These are phyloP conservation scores for Metarhizium anisopliae DNA, from an alignment of 2,329 filamentous ascomycete genomes.

Conservation along the genomic window DNA sequence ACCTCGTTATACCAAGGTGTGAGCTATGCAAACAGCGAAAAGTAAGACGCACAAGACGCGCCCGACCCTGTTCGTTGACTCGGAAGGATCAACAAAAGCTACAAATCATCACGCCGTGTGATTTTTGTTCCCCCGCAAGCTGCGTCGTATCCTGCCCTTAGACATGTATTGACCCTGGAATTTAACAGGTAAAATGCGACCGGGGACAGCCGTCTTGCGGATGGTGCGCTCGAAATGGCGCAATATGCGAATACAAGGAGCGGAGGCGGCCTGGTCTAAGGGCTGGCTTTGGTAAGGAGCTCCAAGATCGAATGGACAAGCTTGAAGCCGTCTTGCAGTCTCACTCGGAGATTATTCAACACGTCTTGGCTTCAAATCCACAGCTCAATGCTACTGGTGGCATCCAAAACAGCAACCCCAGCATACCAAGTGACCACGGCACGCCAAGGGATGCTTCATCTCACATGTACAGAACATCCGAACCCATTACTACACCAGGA, in stretches of 20 bases:
- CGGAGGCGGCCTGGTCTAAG: conserved; percentile 58
- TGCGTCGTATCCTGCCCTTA: too few relatives aligned
- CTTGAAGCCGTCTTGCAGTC: conserved; percentile 57
- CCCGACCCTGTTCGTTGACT: neutral
- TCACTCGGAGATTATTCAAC: conserved; percentile 59
- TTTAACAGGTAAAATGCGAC: conserved; percentile 59
- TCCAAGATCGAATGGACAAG: conserved; percentile 63
- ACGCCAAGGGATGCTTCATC: conserved; percentile 39
- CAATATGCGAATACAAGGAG: conserved; percentile 58
- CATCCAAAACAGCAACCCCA: conserved; percentile 40
- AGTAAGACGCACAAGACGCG: conserved; percentile 32
- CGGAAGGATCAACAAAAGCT: neutral
- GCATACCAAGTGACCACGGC: conserved; percentile 45
- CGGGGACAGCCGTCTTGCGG: conserved; percentile 64
- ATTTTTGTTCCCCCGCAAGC: neutral
- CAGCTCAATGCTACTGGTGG: conserved; percentile 27
- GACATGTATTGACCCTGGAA: conserved; percentile 1
- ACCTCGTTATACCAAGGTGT: conserved; percentile 41
- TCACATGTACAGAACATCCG: conserved; percentile 38
- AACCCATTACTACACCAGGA: conserved; percentile 43
- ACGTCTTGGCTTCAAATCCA: conserved; percentile 34
- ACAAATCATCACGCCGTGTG: neutral
- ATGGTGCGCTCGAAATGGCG: conserved; percentile 57
- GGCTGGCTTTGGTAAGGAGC: conserved; percentile 62
- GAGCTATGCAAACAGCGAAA: conserved; percentile 77